Conservation (phyloP, 495 filamentous ascomycete genomes). For the Penicillium goetzii region DNA sequence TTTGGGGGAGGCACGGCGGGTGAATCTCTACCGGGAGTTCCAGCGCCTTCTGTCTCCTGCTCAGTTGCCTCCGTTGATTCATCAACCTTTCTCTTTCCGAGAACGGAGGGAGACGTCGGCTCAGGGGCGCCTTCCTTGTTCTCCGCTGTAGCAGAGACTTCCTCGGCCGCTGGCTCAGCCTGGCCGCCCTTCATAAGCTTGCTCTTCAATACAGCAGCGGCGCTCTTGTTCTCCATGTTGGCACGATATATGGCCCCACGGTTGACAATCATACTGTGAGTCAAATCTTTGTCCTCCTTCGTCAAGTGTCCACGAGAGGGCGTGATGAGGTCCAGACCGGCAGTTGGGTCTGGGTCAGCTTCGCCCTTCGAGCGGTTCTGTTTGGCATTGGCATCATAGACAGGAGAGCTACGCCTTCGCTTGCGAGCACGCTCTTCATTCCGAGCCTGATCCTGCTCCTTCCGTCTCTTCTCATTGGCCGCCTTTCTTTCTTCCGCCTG, state of each 20-base stretch:
- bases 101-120: slow-evolving; percentile 47
- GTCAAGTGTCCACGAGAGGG: slow-evolving; percentile 60
- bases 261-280: slow-evolving; percentile 89
- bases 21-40: slow-evolving; percentile 61
- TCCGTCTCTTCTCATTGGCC: slow-evolving; percentile 76
- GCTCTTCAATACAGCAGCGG: slow-evolving; percentile 85
- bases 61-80: slow-evolving; percentile 49
- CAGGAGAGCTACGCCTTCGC: slow-evolving; percentile 50
- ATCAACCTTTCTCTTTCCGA: slow-evolving; percentile 67
- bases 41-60: slow-evolving; percentile 58
- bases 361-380: slow-evolving; percentile 34
- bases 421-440: slow-evolving; percentile 53
- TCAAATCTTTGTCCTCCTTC: slow-evolving; percentile 64
- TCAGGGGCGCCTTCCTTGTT: slow-evolving; percentile 26
- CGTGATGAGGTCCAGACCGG: slow-evolving; percentile 60
- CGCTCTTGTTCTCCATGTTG: slow-evolving; percentile 91
- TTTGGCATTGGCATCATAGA: slow-evolving; percentile 41
- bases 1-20: slow-evolving; percentile 44
- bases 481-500: slow-evolving; percentile 81
- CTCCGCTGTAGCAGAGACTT: slow-evolving; percentile 19
- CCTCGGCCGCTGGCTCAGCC: slow-evolving; percentile 27
- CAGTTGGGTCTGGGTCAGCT: slow-evolving; percentile 44
- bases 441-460: slow-evolving; percentile 63
- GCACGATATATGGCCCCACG: slow-evolving; percentile 72
- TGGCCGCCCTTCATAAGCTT: slow-evolving; percentile 62